phyloP scores from a whole-genome alignment of 2,329 filamentous ascomycete species.

The Xylariaceae sp. region DNA sequence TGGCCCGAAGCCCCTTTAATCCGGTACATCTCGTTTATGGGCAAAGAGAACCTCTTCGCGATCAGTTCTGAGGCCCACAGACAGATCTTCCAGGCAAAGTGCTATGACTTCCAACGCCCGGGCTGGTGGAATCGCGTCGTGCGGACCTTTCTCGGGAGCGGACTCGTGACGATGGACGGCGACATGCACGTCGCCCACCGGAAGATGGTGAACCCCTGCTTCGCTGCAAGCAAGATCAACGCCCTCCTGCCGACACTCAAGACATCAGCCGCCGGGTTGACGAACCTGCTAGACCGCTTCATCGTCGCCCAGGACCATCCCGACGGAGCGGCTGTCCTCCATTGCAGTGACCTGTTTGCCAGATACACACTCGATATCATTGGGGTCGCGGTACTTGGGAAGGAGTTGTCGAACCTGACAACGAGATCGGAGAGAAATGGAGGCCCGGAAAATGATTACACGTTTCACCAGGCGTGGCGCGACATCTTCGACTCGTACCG shows the following conservation, averaged over 20 bases:
- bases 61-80: slow-evolving; percentile 7
- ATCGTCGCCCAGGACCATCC: slow-evolving; percentile 4
- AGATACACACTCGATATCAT: slow-evolving; percentile 10
- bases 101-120: slow-evolving; percentile 7
- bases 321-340: slow-evolving; percentile 1
- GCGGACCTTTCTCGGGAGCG: slow-evolving; percentile 4
- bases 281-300: slow-evolving; percentile 5
- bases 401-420: slow-evolving; percentile 1
- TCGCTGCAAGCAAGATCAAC: not conserved
- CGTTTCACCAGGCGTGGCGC: slow-evolving; percentile 10
- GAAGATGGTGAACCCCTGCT: slow-evolving; percentile 8
- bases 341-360: slow-evolving; percentile 7
- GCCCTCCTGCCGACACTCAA: not conserved
- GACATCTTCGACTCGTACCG: slow-evolving; percentile 7
- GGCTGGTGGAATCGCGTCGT: slow-evolving; percentile 6
- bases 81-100: slow-evolving; percentile 8
- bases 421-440: not conserved
- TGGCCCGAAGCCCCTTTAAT: slow-evolving; percentile 10
- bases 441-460: not conserved
- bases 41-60: slow-evolving; percentile 8
- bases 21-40: slow-evolving; percentile 8
- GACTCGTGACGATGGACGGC: slow-evolving; percentile 8
- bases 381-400: slow-evolving; percentile 5
- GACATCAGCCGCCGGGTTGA: not conserved
- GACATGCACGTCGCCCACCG: slow-evolving; percentile 9